Evolutionary conservation across 2,329 filamentous ascomycete genomes (phyloP), one percentile per base, ranked within the genome.

Genomic region (Ophiocordyceps camponoti-rufipedis): DNA sequence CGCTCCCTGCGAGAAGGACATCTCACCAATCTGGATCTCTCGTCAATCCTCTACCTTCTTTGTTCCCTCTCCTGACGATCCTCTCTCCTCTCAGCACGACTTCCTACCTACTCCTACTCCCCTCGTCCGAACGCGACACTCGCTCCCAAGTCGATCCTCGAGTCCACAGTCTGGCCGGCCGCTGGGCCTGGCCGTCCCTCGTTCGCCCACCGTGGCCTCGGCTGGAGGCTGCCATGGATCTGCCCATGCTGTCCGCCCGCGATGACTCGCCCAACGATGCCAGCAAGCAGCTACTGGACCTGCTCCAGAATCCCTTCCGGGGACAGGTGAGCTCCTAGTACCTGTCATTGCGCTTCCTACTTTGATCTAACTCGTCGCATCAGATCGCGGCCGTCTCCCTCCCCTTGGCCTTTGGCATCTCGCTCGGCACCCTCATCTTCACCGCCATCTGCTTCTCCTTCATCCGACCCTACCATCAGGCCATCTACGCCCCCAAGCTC

Each of bases 401-500:
- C 48, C 78, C 80, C 63, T 82, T 85, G 48, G 86, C 88, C 43
- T 66, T 96, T 41, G 83, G 70, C 51, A 86, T 83, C 19, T 94
- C 89, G 3, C 58, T 95, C 41, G 82, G 77, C 46, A 68, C 91
- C 56, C 85, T 86, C 9, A 56, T 74, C 50, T 69, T 79, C 53
- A 80, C 94, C 53, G 80, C 85, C 50, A 59, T 94, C 48, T 65
- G 79, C 51, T 98, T 96, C 71, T 94, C 86, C 50, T 68, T 95
- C 54, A 70, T 96, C 46, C 84, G 91, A 49, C 91, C 91, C 5
- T 87, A 88, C 62, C 89, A 96, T 62, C 82, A 81, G 46, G 75
- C 89, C 53, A 85, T 98, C 43, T 98, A 98, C 64, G 88, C 91
- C 4, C 91, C 91, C 39, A 89, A 93, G 60, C 71, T 93, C 43